Conservation (phyloP, 805 yeast genomes). For the Lachancea waltii region DNA sequence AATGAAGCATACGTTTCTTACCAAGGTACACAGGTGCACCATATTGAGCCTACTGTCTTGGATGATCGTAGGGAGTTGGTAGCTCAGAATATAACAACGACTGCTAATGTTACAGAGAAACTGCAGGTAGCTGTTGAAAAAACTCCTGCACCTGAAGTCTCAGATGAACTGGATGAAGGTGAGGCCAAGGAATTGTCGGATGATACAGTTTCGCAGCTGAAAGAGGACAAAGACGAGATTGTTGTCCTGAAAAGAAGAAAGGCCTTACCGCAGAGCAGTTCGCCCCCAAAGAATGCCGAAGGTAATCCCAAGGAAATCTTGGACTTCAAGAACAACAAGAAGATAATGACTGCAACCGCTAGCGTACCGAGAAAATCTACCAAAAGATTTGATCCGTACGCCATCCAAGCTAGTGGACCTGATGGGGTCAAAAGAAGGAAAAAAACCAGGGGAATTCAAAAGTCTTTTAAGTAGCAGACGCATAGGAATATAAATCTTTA, state of each 20-base stretch:
- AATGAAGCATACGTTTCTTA: conserved; percentile 1
- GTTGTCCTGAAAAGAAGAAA: conserved; percentile 34
- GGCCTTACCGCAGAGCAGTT: conserved; percentile 4
- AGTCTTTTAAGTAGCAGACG: conserved; percentile 29
- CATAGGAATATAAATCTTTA: no score
- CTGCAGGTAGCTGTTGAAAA: background rate
- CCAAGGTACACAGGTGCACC: background rate
- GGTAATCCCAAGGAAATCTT: conserved; percentile 26
- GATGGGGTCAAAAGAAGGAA: conserved; percentile 42
- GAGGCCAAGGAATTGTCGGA: conserved; percentile 5
- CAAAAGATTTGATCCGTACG: conserved; percentile 54
- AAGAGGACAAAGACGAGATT: conserved; percentile 33
- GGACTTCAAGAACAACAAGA: conserved; percentile 42
- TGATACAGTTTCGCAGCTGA: conserved; percentile 1
- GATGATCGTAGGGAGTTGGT: conserved; percentile 5
- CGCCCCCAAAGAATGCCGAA: conserved; percentile 4
- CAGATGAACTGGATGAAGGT: conserved; percentile 3
- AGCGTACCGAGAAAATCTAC: conserved; percentile 9
- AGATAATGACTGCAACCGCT: conserved; percentile 31
- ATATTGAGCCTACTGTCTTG: conserved; percentile 9
- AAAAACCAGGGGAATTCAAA: conserved; percentile 24
- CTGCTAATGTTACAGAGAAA: background rate
- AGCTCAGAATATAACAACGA: no score
- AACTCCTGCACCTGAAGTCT: background rate
- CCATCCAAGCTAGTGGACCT: conserved; percentile 45